A percentile compares a stretch with the other conserved stretches of the same genome.
Conservation (phyloP, 2,329 filamentous ascomycete species). For the Neonectria magnoliae region DNA sequence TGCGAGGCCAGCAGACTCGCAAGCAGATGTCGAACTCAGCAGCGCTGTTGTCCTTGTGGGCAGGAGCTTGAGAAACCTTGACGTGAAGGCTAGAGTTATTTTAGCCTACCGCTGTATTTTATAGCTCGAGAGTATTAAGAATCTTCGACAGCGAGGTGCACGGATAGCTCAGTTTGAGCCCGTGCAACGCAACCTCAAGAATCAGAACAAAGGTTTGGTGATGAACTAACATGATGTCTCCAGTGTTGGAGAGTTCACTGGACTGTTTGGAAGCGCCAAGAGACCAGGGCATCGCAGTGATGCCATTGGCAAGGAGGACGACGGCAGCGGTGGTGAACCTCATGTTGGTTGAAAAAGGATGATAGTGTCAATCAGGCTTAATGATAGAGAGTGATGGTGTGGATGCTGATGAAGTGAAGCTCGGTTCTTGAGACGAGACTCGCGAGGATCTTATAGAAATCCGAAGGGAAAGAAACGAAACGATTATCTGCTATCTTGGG, state of each 20-base stretch:
- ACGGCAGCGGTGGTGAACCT: constrained; percentile 23
- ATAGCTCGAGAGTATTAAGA: neutral
- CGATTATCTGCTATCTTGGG: too few relatives aligned
- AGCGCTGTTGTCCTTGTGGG: neutral
- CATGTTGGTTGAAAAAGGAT: constrained; percentile 10
- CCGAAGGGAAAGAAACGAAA: neutral
- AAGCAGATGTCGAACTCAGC: constrained; percentile 1
- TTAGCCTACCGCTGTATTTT: neutral
- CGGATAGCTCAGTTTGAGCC: neutral
- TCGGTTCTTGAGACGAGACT: neutral
- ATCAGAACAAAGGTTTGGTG: neutral
- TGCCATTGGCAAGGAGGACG: constrained; percentile 20
- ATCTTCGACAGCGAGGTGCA: neutral
- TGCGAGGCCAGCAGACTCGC: constrained; percentile 2
- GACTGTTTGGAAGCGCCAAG: neutral
- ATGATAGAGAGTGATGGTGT: neutral
- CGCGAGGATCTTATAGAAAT: neutral
- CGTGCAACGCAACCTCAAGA: neutral
- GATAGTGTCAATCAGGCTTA: neutral
- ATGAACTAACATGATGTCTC: constrained; percentile 30
- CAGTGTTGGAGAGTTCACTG: neutral
- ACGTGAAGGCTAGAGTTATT: constrained; percentile 19
- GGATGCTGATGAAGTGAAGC: neutral
- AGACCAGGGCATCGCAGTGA: constrained; percentile 32
- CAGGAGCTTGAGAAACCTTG: constrained; percentile 19